A percentile compares a stretch with the other conserved stretches of the same genome.
Evolutionary conservation across 169 alveolate species (phyloP).

Genomic region (Cryptosporidium meleagridis): DNA sequence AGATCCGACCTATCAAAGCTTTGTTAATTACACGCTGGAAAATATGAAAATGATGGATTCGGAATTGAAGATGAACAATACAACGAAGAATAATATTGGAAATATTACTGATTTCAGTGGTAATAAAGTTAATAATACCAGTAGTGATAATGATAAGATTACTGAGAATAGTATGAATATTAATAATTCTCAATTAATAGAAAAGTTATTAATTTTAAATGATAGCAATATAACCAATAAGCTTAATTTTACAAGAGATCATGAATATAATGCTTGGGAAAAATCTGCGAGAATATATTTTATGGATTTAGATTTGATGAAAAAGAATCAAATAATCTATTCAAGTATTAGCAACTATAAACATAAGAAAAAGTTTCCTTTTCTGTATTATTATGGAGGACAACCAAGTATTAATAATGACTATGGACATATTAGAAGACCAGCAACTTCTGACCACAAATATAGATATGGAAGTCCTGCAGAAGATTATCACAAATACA

Average conservation of each 20-base stretch:
- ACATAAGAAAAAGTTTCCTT: slow-evolving; percentile 29
- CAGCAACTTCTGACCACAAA: slow-evolving; percentile 64
- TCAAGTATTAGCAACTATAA: slow-evolving; percentile 43
- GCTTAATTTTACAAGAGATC: neutral
- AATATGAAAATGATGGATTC: slow-evolving; percentile 4
- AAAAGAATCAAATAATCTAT: slow-evolving; percentile 61
- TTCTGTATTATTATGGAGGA: slow-evolving; percentile 35
- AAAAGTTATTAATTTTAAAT: neutral
- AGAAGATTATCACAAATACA: slow-evolving; percentile 37
- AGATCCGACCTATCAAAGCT: slow-evolving; percentile 60
- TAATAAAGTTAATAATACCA: neutral
- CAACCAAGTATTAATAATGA: slow-evolving; percentile 10
- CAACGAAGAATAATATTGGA: neutral
- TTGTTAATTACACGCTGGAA: slow-evolving; percentile 7
- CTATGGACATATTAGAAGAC: slow-evolving; percentile 64
- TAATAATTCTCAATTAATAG: neutral
- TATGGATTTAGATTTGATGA: slow-evolving; percentile 38
- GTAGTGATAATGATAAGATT: neutral
- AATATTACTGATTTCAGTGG: too few species aligned
- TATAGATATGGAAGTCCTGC: slow-evolving; percentile 62
- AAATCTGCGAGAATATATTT: slow-evolving; percentile 48
- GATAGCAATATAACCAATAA: neutral
- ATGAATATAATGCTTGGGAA: slow-evolving; percentile 32
- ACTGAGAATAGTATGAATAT: too few species aligned
- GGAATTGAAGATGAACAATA: neutral